Percentiles rank a stretch among this genome's conserved stretches.
Evolutionary conservation across 2,329 filamentous ascomycete genomes (phyloP).

Genomic region (Arthrinium phaeospermum): DNA sequence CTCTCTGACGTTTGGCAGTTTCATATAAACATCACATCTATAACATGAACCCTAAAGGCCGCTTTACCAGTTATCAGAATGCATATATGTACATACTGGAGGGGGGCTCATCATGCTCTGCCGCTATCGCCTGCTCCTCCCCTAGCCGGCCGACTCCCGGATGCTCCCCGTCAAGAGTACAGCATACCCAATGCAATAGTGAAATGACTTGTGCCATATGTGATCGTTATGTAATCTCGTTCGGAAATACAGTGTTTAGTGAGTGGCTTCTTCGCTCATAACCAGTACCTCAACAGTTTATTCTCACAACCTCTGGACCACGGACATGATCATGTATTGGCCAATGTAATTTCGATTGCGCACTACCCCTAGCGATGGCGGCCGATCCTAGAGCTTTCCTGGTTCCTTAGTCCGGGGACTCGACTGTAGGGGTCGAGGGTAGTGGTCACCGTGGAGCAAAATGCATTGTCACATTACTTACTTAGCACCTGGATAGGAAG

Average conservation of each 20-base stretch:
- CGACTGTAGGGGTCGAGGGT: not conserved
- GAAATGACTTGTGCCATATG: not conserved
- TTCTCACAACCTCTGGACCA: not conserved
- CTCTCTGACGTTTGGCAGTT: constrained; percentile 8
- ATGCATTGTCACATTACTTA: constrained; percentile 4
- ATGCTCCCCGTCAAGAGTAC: not conserved
- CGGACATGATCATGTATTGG: not conserved
- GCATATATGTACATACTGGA: not conserved
- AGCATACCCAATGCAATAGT: not conserved
- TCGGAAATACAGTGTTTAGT: not conserved
- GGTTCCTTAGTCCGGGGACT: constrained; percentile 6
- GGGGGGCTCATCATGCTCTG: not conserved
- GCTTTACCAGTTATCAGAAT: not conserved
- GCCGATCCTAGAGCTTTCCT: constrained; percentile 2
- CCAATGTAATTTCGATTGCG: constrained; percentile 16
- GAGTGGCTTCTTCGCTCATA: not conserved
- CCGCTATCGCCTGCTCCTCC: not conserved
- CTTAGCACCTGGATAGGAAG: constrained; percentile 3
- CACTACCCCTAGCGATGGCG: constrained; percentile 13
- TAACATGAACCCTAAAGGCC: not conserved
- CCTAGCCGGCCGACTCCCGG: not conserved
- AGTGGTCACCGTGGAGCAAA: constrained; percentile 13
- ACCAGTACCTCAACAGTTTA: not conserved
- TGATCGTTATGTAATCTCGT: not conserved
- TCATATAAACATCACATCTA: not conserved